phyloP scores from a whole-genome alignment of 129 eudicot species.

The Flaveria ramosissima region DNA sequence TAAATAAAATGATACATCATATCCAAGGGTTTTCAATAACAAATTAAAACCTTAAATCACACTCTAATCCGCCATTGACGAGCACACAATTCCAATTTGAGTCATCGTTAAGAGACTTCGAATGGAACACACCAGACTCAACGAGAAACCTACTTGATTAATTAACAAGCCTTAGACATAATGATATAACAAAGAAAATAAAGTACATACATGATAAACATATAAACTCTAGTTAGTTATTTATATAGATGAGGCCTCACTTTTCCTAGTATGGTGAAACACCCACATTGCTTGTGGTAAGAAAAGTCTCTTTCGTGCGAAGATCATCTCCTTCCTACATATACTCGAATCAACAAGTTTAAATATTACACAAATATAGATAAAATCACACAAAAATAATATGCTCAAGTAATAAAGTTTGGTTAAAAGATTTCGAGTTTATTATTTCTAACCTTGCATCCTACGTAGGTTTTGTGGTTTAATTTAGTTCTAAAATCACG shows the following conservation, averaged over 20 bases:
- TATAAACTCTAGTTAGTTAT: conserved; percentile 40
- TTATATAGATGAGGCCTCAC: conserved; percentile 24
- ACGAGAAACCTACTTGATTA: neutral
- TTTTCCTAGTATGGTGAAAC: conserved; percentile 70
- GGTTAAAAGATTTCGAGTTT: no score
- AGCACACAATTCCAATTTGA: neutral
- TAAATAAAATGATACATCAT: neutral
- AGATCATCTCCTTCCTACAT: conserved; percentile 86
- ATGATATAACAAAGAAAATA: neutral
- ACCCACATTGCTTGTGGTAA: conserved; percentile 79
- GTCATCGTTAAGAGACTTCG: neutral
- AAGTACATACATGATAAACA: conserved; percentile 8
- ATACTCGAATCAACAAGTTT: neutral
- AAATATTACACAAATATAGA: neutral
- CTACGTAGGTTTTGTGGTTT: no score
- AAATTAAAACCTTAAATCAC: conserved; percentile 7
- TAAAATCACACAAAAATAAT: neutral
- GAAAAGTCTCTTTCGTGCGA: conserved; percentile 79
- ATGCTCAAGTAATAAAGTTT: neutral
- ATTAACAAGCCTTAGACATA: neutral
- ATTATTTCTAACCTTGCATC: no score
- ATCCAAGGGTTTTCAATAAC: neutral
- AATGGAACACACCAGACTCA: neutral
- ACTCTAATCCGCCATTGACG: conserved; percentile 5
- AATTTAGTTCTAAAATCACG: no score